Conservation (phyloP, 116 monocot species). For the Cymodocea nodosa region DNA sequence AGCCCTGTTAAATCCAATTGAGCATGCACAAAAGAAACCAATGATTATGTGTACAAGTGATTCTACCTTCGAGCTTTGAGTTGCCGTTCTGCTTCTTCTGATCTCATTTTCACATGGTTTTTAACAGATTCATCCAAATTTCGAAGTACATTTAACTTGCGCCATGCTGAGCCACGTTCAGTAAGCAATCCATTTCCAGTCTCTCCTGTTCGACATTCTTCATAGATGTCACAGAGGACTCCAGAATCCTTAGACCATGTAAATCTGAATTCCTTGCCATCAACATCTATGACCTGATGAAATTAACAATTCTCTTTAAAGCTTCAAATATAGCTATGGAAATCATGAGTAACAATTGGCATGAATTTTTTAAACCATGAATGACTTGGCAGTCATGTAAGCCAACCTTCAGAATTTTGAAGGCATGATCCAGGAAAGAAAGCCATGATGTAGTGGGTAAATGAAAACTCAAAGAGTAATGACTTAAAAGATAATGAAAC, state of each 20-base stretch:
- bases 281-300: constrained; percentile 75
- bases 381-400: no score
- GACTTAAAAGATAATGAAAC: no score
- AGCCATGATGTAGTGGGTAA: no score
- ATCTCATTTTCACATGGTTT: constrained; percentile 90
- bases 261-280: constrained; percentile 88
- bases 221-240: constrained; percentile 90
- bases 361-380: no score
- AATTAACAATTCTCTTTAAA: constrained; percentile 12
- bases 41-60: neutral
- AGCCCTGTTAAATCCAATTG: neutral
- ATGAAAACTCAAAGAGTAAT: no score
- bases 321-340: neutral
- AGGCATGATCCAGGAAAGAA: no score
- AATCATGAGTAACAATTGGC: neutral
- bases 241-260: constrained; percentile 74
- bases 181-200: constrained; percentile 79
- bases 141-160: constrained; percentile 85
- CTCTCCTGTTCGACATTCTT: constrained; percentile 63
- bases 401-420: no score
- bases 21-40: neutral
- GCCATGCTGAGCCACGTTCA: constrained; percentile 82
- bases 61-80: constrained; percentile 67
- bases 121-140: constrained; percentile 87
- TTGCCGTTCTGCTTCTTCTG: constrained; percentile 84